These are phyloP conservation scores for Litchi chinensis DNA, from an alignment of 345 rosid genomes.

Conservation along the genomic window DNA sequence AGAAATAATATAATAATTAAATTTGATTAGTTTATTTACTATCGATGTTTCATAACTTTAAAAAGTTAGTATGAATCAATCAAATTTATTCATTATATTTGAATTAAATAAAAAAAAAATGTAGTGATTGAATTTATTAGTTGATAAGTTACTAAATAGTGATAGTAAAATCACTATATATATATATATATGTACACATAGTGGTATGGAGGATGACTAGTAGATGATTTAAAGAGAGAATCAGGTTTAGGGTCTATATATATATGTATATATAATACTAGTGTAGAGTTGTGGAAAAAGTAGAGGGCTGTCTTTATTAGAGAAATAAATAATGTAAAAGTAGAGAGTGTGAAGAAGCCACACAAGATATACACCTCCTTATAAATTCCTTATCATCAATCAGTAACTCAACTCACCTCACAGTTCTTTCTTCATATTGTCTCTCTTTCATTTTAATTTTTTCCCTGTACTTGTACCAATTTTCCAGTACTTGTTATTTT, in stretches of 20 bases:
- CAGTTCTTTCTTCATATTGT: slow-evolving; percentile 19
- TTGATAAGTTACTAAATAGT: too few relatives aligned
- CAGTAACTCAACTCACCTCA: slow-evolving; percentile 29
- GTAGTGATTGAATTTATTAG: too few relatives aligned
- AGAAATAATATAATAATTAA: too few relatives aligned
- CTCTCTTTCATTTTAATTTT: neutral
- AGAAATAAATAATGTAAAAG: slow-evolving; percentile 14
- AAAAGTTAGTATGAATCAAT: too few relatives aligned
- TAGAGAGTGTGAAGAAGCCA: slow-evolving; percentile 10
- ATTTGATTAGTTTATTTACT: too few relatives aligned
- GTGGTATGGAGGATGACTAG: too few relatives aligned
- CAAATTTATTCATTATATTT: too few relatives aligned
- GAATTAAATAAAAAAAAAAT: too few relatives aligned
- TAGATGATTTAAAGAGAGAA: neutral
- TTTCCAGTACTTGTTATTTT: neutral
- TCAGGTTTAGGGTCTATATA: neutral
- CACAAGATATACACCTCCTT: slow-evolving; percentile 21
- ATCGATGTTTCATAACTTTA: too few relatives aligned
- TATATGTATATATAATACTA: neutral
- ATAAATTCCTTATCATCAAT: slow-evolving; percentile 40
- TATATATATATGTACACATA: too few relatives aligned
- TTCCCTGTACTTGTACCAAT: neutral
- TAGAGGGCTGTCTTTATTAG: slow-evolving; percentile 58
- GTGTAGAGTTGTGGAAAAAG: slow-evolving; percentile 45
- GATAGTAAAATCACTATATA: too few relatives aligned